Percentiles rank a stretch among this genome's conserved stretches.
phyloP scores from a whole-genome alignment of 2,329 filamentous ascomycete species.

The Bipolaris cookei region DNA sequence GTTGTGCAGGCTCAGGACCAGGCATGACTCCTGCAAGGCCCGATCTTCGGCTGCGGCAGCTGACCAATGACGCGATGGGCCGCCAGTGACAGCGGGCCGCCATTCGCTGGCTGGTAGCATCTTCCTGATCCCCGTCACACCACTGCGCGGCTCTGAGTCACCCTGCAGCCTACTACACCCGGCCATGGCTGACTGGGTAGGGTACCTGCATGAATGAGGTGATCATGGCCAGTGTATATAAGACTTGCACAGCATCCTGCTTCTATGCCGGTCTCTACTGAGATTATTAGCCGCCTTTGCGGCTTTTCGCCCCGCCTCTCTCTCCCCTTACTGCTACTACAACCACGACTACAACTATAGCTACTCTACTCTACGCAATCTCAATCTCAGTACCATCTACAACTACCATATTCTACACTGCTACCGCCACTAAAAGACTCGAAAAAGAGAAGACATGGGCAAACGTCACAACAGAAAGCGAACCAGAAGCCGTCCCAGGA shows the following conservation, averaged over 20 bases:
- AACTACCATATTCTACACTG: neutral
- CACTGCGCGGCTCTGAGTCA: slow-evolving; percentile 45
- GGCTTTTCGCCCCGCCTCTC: slow-evolving; percentile 35
- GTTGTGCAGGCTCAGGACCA: slow-evolving; percentile 24
- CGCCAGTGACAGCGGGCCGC: slow-evolving; percentile 25
- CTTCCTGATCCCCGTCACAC: slow-evolving; percentile 24
- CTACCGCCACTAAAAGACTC: slow-evolving; percentile 1
- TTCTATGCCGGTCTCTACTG: slow-evolving; percentile 23
- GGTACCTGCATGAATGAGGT: slow-evolving; percentile 29
- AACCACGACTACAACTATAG: neutral
- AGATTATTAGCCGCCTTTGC: slow-evolving; percentile 37
- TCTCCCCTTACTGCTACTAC: neutral
- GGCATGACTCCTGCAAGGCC: slow-evolving; percentile 32
- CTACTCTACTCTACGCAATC: no score
- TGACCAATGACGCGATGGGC: slow-evolving; percentile 39
- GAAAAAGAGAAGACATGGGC: slow-evolving; percentile 41
- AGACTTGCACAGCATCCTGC: slow-evolving; percentile 24
- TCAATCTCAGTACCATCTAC: neutral
- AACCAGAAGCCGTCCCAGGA: slow-evolving; percentile 52
- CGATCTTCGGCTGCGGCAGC: slow-evolving; percentile 41
- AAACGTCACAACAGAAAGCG: slow-evolving; percentile 55
- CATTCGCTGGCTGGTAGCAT: slow-evolving; percentile 28
- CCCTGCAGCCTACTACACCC: slow-evolving; percentile 30
- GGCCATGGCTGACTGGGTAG: slow-evolving; percentile 32
- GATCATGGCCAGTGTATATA: slow-evolving; percentile 33